Evolutionary conservation across 306 rosid genomes (phyloP).

Genomic region (Dryas octopetala): DNA sequence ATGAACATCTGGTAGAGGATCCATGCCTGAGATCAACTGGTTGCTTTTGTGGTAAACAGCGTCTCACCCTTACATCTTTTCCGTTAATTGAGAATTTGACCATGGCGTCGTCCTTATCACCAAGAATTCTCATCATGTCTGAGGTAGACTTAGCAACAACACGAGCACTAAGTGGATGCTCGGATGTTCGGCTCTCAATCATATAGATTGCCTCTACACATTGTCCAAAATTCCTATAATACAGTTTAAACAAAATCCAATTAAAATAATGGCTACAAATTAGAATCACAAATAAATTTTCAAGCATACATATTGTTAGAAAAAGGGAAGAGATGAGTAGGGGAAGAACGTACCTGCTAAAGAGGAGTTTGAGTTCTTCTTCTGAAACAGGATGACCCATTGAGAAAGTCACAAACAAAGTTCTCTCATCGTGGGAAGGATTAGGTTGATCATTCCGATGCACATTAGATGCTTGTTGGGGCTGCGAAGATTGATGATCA

Average conservation of each 20-base stretch:
- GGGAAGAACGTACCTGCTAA: neutral
- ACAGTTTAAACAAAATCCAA: neutral
- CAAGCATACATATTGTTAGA: too few relatives aligned
- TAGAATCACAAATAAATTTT: neutral
- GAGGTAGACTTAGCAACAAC: neutral
- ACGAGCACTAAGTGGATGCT: neutral
- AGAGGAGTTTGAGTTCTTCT: constrained; percentile 8
- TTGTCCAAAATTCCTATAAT: neutral
- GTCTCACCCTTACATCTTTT: constrained; percentile 9
- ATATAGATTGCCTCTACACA: neutral
- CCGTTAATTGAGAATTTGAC: neutral
- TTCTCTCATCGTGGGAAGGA: neutral
- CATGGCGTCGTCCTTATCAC: neutral
- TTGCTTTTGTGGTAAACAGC: neutral
- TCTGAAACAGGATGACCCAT: neutral
- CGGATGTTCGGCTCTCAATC: neutral
- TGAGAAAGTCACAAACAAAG: constrained; percentile 19
- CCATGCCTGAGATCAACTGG: too few relatives aligned
- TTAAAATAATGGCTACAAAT: neutral
- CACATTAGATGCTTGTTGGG: neutral
- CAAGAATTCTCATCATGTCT: constrained; percentile 14
- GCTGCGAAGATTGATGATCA: neutral
- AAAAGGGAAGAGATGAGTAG: too few relatives aligned
- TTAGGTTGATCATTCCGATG: neutral
- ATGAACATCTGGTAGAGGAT: too few relatives aligned